phyloP scores from a whole-genome alignment of 495 filamentous ascomycete species.

The Penicillium cosmopolitanum region DNA sequence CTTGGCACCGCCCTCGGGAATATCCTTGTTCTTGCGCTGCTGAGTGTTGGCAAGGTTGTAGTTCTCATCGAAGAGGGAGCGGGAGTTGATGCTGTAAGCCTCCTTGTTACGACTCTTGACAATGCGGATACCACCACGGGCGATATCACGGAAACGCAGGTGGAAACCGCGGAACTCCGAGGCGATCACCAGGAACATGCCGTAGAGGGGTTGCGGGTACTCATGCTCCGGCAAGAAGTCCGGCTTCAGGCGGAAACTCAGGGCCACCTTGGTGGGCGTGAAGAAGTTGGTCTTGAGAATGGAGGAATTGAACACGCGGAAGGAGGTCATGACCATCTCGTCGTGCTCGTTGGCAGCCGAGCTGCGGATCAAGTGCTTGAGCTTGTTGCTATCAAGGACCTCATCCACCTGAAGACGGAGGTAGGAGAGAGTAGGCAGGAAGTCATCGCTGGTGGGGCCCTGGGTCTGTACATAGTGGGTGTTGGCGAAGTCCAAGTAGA shows the following conservation, averaged over 20 bases:
- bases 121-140: constrained; percentile 95
- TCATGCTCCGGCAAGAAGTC: constrained; percentile 86
- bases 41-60: constrained; percentile 98
- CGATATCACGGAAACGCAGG: constrained; percentile 95
- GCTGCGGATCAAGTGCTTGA: constrained; percentile 81
- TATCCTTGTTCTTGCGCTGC: constrained; percentile 99
- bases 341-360: constrained; percentile 91
- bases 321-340: constrained; percentile 97
- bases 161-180: constrained; percentile 98
- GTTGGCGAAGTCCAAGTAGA: constrained; percentile 91
- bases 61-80: constrained; percentile 96
- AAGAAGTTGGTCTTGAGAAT: constrained; percentile 99
- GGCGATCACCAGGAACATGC: constrained; percentile 98
- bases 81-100: constrained; percentile 93
- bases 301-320: constrained; percentile 88
- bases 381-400: constrained; percentile 74
- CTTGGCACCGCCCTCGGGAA: constrained; percentile 98
- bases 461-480: constrained; percentile 87
- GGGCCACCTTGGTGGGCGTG: constrained; percentile 96
- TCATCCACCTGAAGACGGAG: constrained; percentile 71
- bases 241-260: constrained; percentile 94
- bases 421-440: constrained; percentile 81
- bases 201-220: constrained; percentile 91
- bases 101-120: constrained; percentile 96
- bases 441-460: constrained; percentile 68